A percentile compares a stretch with the other conserved stretches of the same genome.
Evolutionary conservation across 257 asterid genomes (phyloP).

Genomic region (Solanum infundibuliforme): DNA sequence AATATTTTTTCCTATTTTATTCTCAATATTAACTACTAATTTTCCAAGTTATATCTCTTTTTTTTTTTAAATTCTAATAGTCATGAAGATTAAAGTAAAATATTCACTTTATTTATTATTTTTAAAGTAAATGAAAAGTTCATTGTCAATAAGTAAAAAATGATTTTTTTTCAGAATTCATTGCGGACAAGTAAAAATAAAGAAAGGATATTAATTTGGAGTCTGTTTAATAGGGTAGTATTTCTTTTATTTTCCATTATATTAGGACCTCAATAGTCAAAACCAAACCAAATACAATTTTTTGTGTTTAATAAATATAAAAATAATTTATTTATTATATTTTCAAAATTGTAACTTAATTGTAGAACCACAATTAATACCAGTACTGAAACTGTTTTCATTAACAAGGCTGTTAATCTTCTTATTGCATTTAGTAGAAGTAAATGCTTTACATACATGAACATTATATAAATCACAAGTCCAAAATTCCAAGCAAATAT

Average conservation of each 20-base stretch:
- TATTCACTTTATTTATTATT: background rate
- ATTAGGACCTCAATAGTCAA: background rate
- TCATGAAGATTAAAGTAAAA: background rate
- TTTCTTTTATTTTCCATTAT: too few relatives aligned
- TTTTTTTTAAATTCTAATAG: too few relatives aligned
- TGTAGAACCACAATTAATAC: background rate
- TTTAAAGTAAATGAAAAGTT: background rate
- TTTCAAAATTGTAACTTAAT: background rate
- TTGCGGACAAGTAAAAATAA: too few relatives aligned
- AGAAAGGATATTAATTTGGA: background rate
- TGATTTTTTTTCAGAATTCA: too few relatives aligned
- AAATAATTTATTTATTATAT: background rate
- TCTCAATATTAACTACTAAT: background rate
- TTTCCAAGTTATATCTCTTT: background rate
- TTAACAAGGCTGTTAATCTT: background rate
- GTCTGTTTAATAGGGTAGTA: too few relatives aligned
- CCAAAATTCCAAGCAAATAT: background rate
- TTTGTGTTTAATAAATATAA: background rate
- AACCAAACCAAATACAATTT: background rate
- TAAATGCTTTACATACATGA: background rate
- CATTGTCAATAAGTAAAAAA: background rate
- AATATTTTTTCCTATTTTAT: too few relatives aligned
- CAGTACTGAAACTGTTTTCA: background rate
- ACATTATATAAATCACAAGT: background rate
- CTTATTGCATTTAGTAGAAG: background rate